Evolutionary conservation across 1,284 basidiomycete species (phyloP).

Genomic region (Sanguinoderma infundibulare): DNA sequence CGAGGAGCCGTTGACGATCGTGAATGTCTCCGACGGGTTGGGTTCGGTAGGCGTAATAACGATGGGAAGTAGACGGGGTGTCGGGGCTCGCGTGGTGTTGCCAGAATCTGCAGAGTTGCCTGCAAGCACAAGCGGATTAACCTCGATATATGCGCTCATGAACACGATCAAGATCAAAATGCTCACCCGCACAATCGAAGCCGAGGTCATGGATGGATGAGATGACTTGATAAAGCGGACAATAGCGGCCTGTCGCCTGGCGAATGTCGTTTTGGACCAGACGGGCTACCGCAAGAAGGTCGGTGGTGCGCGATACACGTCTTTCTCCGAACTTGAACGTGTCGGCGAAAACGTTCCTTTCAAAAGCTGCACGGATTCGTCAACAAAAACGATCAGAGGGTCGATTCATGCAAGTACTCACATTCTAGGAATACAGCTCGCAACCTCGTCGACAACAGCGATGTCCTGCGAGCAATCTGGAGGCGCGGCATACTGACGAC

Average conservation of each 20-base stretch:
- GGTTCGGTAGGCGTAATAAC: not conserved
- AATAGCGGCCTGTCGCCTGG: constrained; percentile 16
- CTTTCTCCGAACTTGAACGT: not conserved
- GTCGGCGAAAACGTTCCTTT: not conserved
- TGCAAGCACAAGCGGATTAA: not conserved
- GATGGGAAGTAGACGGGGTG: constrained; percentile 1
- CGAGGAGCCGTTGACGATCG: constrained; percentile 5
- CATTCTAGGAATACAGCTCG: constrained; percentile 19
- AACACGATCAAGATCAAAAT: not conserved
- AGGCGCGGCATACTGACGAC: constrained; percentile 21
- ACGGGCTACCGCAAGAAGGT: constrained; percentile 13
- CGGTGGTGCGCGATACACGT: not conserved
- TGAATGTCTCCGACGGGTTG: not conserved
- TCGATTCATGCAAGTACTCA: not conserved
- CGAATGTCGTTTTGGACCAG: constrained; percentile 21
- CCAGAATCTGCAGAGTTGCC: not conserved
- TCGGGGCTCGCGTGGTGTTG: not conserved
- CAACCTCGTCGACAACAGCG: constrained; percentile 15
- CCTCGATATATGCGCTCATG: not conserved
- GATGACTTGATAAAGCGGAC: constrained; percentile 18
- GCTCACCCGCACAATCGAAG: not conserved
- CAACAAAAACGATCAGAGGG: not conserved
- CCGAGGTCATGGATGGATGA: constrained; percentile 15
- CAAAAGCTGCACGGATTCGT: constrained; percentile 5
- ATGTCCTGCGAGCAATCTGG: constrained; percentile 9